Evolutionary conservation across 306 rosid genomes (phyloP).

Genomic region (Quercus engelmannii): DNA sequence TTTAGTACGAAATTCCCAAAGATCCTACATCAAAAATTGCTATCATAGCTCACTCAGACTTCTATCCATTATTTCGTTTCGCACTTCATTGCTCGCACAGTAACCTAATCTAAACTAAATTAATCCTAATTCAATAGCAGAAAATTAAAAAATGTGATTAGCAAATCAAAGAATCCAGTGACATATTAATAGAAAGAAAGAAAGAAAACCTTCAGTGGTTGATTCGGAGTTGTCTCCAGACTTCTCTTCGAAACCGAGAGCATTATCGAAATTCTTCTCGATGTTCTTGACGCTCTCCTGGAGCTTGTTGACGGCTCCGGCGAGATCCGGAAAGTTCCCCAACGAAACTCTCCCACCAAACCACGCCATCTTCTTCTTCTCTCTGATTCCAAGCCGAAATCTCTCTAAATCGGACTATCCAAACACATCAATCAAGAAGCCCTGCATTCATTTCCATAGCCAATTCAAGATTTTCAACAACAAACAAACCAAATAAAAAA

Average conservation of each 20-base stretch:
- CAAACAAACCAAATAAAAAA: not conserved
- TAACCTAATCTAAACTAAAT: not conserved
- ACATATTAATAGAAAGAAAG: not conserved
- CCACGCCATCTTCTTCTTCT: slow-evolving; percentile 75
- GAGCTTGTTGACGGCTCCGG: slow-evolving; percentile 97
- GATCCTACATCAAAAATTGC: too few relatives aligned
- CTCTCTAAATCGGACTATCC: slow-evolving; percentile 22
- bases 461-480: not conserved
- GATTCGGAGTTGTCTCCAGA: slow-evolving; percentile 48
- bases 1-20: too few relatives aligned
- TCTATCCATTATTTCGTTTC: not conserved
- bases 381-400: slow-evolving; percentile 20
- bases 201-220: slow-evolving; percentile 70
- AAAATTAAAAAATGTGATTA: not conserved
- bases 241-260: slow-evolving; percentile 87
- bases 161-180: not conserved
- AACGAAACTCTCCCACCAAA: slow-evolving; percentile 71
- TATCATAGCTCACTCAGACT: too few relatives aligned
- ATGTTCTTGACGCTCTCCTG: slow-evolving; percentile 99
- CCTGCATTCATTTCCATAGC: slow-evolving; percentile 9
- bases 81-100: not conserved
- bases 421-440: slow-evolving; percentile 23
- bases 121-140: too few relatives aligned
- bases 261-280: slow-evolving; percentile 92
- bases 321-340: slow-evolving; percentile 94